phyloP scores from a whole-genome alignment of 2,329 filamentous ascomycete genomes.

The Canariomyces notabilis region DNA sequence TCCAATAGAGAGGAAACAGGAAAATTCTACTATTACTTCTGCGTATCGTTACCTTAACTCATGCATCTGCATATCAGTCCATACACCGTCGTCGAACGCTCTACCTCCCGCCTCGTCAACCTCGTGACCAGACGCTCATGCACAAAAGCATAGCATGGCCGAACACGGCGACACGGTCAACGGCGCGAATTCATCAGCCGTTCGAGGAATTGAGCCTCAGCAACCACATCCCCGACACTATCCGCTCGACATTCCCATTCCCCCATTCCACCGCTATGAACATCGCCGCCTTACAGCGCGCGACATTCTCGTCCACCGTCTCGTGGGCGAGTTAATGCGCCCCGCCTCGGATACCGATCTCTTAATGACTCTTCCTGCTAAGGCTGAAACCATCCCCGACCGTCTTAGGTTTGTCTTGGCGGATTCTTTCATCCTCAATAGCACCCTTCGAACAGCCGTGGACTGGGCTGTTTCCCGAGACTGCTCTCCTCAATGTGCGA shows the following conservation, averaged over 20 bases:
- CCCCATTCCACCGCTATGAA: constrained; percentile 32
- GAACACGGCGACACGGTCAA: not conserved
- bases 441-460: not conserved
- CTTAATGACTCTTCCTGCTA: no score
- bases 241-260: constrained; percentile 30
- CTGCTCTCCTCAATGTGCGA: not conserved
- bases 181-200: not conserved
- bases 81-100: no score
- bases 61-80: no score
- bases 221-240: constrained; percentile 26
- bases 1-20: no score
- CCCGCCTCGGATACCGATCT: constrained; percentile 16
- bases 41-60: no score
- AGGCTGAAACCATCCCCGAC: not conserved
- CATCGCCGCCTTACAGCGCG: constrained; percentile 29
- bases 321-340: constrained; percentile 30
- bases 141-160: not conserved
- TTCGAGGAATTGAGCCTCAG: not conserved
- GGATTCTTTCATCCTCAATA: not conserved
- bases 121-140: not conserved
- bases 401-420: not conserved
- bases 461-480: not conserved
- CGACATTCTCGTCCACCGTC: constrained; percentile 31
- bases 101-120: no score
- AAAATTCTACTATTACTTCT: no score